Conservation (phyloP, 495 filamentous ascomycete genomes). For the Talaromyces stipitatus region DNA sequence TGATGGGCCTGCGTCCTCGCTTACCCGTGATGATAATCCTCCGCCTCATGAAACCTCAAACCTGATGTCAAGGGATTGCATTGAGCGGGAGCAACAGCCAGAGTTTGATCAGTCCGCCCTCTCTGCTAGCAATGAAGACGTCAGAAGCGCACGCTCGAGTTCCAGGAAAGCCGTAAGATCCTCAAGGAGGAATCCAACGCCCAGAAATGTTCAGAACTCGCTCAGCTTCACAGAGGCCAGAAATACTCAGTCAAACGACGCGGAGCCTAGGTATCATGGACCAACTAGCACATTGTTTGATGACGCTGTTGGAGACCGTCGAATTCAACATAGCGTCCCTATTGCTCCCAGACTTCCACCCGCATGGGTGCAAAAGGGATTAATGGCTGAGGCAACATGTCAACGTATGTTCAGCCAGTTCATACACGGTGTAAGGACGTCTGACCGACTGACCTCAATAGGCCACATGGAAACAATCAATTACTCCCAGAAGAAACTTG, state of each 20-base stretch:
- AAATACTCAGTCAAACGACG: conserved; percentile 7
- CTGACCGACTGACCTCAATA: no score
- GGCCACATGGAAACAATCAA: conserved; percentile 26
- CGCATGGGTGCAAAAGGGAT: conserved; percentile 6
- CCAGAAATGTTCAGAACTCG: not conserved
- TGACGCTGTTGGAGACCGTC: conserved; percentile 7
- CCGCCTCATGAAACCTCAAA: not conserved
- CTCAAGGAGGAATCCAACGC: not conserved
- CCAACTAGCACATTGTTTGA: conserved; percentile 25
- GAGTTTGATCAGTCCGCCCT: not conserved
- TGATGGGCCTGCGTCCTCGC: not conserved
- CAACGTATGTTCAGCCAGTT: conserved; percentile 19
- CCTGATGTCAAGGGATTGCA: not conserved
- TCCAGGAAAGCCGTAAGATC: not conserved
- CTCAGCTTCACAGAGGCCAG: not conserved
- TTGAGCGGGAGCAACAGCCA: not conserved
- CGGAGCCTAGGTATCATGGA: conserved; percentile 21
- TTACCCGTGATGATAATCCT: not conserved
- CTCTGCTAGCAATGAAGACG: not conserved
- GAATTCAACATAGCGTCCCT: not conserved
- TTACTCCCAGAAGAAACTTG: conserved; percentile 18
- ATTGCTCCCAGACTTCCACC: conserved; percentile 7
- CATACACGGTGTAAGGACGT: no score
- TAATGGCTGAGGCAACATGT: conserved; percentile 22
- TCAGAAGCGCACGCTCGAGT: not conserved